Evolutionary conservation across 176 grass and related monocot genomes (phyloP).

Genomic region (Carex littledalei): DNA sequence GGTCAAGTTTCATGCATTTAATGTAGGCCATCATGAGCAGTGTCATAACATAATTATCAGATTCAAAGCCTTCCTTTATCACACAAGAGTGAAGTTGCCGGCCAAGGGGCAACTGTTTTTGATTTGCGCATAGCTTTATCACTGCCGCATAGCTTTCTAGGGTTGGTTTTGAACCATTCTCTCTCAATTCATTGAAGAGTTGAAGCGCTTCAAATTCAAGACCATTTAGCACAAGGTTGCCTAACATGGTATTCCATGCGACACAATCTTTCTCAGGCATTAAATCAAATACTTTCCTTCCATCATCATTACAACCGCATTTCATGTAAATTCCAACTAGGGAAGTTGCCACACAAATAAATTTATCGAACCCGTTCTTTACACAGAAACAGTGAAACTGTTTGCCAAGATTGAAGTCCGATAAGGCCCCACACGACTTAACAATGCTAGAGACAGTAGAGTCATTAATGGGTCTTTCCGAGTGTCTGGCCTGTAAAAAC

Average conservation of each 20-base stretch:
- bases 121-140: constrained; percentile 62
- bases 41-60: constrained; percentile 46
- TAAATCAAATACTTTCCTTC: constrained; percentile 39
- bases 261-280: constrained; percentile 48
- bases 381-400: constrained; percentile 52
- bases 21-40: constrained; percentile 45
- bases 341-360: constrained; percentile 29
- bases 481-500: constrained; percentile 15
- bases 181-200: constrained; percentile 41
- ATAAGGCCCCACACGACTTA: constrained; percentile 23
- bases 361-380: constrained; percentile 21
- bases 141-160: constrained; percentile 47
- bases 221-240: constrained; percentile 46
- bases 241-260: constrained; percentile 56
- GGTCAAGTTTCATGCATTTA: constrained; percentile 40
- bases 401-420: constrained; percentile 19
- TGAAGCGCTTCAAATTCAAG: constrained; percentile 40
- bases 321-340: constrained; percentile 51
- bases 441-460: constrained; percentile 25
- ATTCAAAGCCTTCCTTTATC: constrained; percentile 43
- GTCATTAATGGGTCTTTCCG: neutral
- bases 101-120: constrained; percentile 38
- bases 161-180: constrained; percentile 26
- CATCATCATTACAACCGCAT: constrained; percentile 38
- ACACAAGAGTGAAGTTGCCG: constrained; percentile 57